Conservation (phyloP, 176 grass and related monocot genomes). For the Phragmites australis region DNA sequence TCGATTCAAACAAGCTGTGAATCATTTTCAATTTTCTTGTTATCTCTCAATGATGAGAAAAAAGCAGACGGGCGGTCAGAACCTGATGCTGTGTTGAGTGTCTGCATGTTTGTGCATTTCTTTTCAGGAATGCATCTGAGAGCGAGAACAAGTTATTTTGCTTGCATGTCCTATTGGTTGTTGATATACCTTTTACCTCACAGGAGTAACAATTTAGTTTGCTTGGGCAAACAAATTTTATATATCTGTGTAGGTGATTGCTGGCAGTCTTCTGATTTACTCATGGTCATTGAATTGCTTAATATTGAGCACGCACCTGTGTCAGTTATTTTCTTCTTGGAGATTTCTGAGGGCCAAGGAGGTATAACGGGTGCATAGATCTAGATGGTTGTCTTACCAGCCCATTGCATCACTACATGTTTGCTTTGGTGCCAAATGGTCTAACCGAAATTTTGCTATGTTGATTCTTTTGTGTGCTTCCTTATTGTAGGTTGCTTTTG, state of each 20-base stretch:
- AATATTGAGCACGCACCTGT: constrained; percentile 12
- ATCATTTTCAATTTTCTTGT: neutral
- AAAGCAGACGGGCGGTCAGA: constrained; percentile 57
- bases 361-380: constrained; percentile 44
- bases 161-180: neutral
- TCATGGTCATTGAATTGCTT: neutral
- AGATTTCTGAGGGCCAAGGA: constrained; percentile 29
- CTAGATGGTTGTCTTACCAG: constrained; percentile 67
- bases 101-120: constrained; percentile 37
- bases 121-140: constrained; percentile 27
- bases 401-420: constrained; percentile 40
- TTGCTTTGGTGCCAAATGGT: constrained; percentile 67
- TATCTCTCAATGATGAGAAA: constrained; percentile 39
- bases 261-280: neutral
- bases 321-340: constrained; percentile 39
- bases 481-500: neutral
- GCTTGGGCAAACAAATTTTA: neutral
- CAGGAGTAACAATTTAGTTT: neutral
- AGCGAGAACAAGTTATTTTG: constrained; percentile 20
- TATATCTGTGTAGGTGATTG: neutral
- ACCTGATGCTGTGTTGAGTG: constrained; percentile 58
- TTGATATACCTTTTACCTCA: neutral
- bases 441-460: constrained; percentile 37
- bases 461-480: neutral
- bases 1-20: neutral